Percentiles rank a stretch among this genome's conserved stretches.
phyloP scores from a whole-genome alignment of 768 basidiomycete species.

The Lactifluus piperatus region DNA sequence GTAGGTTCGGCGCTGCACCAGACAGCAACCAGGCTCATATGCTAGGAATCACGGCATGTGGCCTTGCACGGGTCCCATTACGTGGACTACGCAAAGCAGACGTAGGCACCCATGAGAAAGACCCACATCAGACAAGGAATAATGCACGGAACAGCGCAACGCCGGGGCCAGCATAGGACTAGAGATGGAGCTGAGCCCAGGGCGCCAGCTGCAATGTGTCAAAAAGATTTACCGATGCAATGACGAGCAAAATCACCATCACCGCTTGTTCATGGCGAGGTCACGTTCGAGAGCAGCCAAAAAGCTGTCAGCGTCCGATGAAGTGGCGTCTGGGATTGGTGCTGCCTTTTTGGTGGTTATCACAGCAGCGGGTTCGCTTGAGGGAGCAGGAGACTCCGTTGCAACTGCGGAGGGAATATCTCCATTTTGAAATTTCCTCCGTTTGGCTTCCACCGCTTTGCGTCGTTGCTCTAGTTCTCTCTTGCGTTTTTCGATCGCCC shows the following conservation, averaged over 20 bases:
- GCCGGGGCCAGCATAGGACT: neutral
- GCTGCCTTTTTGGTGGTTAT: conserved; percentile 13
- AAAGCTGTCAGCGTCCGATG: conserved; percentile 51
- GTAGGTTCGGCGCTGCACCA: neutral
- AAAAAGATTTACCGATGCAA: neutral
- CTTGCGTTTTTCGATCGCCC: conserved; percentile 66
- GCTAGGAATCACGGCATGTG: conserved; percentile 5
- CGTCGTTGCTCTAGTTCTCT: conserved; percentile 62
- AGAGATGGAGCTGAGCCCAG: conserved; percentile 3
- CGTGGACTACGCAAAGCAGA: neutral
- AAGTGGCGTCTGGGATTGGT: neutral
- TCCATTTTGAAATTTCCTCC: conserved; percentile 40
- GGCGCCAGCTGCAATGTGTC: neutral
- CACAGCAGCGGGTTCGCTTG: neutral
- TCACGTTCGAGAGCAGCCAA: conserved; percentile 58
- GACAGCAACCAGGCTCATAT: conserved; percentile 1
- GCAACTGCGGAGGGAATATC: neutral
- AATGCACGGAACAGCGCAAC: conserved; percentile 5
- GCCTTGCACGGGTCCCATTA: conserved; percentile 11
- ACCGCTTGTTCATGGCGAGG: conserved; percentile 33
- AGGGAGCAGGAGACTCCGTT: conserved; percentile 10
- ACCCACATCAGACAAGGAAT: conserved; percentile 2
- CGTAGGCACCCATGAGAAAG: neutral
- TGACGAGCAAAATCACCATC: neutral
- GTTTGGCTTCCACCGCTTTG: conserved; percentile 53